Evolutionary conservation across 139 green algal species (phyloP), one percentile per base, ranked within the genome.

Genomic region (Haematococcus lacustris): DNA sequence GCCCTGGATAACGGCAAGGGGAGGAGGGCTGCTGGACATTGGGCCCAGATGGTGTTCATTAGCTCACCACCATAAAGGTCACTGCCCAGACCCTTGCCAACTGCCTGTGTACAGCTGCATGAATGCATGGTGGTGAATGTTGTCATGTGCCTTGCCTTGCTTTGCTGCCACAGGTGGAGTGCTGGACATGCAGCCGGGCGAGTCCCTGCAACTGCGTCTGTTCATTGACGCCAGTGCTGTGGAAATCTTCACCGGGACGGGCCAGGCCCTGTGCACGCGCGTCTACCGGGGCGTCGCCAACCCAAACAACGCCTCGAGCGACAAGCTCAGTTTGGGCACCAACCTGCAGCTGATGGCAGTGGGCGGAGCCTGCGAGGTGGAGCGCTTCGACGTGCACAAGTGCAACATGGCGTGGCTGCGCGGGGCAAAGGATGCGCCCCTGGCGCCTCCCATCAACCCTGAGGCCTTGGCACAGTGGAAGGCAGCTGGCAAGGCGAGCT

Each of bases 181-280:
- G 39, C 75, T 76, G 70, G 61, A 51, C 30, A n/a, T 53, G 26
- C 30, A 80, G 32, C 40, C 69, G 63, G 81, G 76, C 17, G 66
- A 78, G 3, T 51, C 73, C 3, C 66, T 94, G 50, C 66, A 78
- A 28, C 83, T 96, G 71, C 83, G 90, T 1, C 51, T 94, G 1
- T 76, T 96, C 50, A 60, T 96, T 25, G 91, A 97, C 71, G 83
- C 87, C 72, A 91, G 81, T 26, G 87, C 74, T 23, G 28, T 94
- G 1, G 89, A 97, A 73, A 78, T 93, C 1, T 88, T 90, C 69
- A 84, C 75, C 1, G 74, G 69, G 43, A 82, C 57, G 21, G 79
- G 82, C 33, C 71, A 87, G 71, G 76, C 71, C 39, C 83, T 95
- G 37, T 88, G 78, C 70, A 95, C 89, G 2, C 82, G 89, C 33